phyloP scores from a whole-genome alignment of 495 filamentous ascomycete species.

The Penicillium flavigenum region DNA sequence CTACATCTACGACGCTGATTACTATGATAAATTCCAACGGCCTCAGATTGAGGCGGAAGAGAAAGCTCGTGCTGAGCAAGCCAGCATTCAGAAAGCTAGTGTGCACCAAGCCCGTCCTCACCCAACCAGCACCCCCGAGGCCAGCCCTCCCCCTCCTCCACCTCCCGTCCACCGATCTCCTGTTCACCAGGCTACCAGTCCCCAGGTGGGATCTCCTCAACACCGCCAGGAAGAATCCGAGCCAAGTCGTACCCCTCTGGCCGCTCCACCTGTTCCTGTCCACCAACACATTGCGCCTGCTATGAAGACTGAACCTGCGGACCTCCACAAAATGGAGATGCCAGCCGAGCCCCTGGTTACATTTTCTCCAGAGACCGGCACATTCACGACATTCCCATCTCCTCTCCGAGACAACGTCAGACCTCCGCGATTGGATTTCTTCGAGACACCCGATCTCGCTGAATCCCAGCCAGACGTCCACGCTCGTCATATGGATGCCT shows the following conservation, averaged over 20 bases:
- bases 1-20: conserved; percentile 51
- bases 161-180: conserved; percentile 8
- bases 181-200: neutral
- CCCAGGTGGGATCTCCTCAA: neutral
- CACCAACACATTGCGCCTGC: conserved; percentile 14
- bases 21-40: conserved; percentile 27
- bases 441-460: conserved; percentile 10
- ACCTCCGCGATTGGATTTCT: conserved; percentile 21
- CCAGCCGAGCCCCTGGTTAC: conserved; percentile 41
- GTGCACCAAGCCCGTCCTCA: conserved; percentile 5
- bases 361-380: conserved; percentile 51
- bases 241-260: conserved; percentile 23
- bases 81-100: neutral
- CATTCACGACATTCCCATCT: conserved; percentile 48
- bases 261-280: conserved; percentile 20
- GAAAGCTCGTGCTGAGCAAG: conserved; percentile 6
- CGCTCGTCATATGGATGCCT: conserved; percentile 6
- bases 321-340: conserved; percentile 30
- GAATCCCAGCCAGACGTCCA: conserved; percentile 6
- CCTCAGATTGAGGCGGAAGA: conserved; percentile 24
- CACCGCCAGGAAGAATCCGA: conserved; percentile 2
- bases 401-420: conserved; percentile 32
- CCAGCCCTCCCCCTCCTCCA: conserved; percentile 6
- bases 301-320: conserved; percentile 29
- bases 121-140: neutral